Conservation (phyloP, 306 rosid genomes). For the Spatholobus suberectus region DNA sequence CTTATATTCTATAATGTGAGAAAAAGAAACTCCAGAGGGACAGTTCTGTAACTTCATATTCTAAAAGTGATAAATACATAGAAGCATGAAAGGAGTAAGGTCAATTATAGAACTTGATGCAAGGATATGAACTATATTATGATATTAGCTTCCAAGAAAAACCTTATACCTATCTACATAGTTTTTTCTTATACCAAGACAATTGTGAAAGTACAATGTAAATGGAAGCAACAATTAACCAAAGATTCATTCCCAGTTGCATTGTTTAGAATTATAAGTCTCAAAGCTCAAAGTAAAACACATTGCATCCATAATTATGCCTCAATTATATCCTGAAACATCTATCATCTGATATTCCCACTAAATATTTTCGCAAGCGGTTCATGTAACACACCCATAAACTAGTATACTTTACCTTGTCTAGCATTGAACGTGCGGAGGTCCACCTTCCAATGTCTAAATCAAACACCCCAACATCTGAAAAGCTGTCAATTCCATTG, state of each 20-base stretch:
- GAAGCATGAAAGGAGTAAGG: background rate
- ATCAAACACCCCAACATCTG: conserved; percentile 72
- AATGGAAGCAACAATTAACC: background rate
- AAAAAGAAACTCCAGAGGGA: background rate
- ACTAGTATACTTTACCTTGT: conserved; percentile 56
- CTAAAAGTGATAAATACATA: background rate
- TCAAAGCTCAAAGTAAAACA: background rate
- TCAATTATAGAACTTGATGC: background rate
- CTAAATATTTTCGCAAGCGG: background rate
- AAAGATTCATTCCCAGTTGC: background rate
- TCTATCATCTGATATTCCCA: background rate
- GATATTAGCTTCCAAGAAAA: background rate
- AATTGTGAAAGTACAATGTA: background rate
- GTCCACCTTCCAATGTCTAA: conserved; percentile 73
- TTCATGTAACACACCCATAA: background rate
- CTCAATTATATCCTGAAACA: background rate
- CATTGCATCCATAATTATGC: background rate
- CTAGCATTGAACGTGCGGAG: conserved; percentile 53
- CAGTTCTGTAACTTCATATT: background rate
- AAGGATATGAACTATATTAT: background rate
- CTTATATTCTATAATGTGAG: background rate
- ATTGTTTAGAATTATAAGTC: background rate
- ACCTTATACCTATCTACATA: background rate
- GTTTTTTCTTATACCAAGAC: background rate
- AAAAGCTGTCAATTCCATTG: conserved; percentile 50